Evolutionary conservation across 345 rosid genomes (phyloP).

Genomic region (Bruguiera sexangula): DNA sequence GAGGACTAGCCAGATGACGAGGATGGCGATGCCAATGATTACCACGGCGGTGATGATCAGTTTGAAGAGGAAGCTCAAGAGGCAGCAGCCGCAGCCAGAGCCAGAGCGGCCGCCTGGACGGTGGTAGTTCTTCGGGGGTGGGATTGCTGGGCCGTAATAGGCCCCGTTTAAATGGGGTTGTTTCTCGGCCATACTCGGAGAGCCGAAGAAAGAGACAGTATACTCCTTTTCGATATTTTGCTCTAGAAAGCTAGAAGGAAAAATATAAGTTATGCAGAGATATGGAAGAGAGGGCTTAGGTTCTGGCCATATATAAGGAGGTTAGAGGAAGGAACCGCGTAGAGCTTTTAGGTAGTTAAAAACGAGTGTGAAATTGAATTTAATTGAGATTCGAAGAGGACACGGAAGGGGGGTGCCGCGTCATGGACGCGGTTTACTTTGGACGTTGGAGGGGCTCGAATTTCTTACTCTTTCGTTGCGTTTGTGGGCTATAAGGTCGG

Average conservation of each 20-base stretch:
- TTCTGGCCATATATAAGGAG: slow-evolving; percentile 12
- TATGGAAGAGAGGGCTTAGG: background rate
- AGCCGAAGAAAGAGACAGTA: background rate
- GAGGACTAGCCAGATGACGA: slow-evolving; percentile 44
- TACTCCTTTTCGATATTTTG: background rate
- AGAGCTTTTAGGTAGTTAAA: background rate
- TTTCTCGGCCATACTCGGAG: slow-evolving; percentile 44
- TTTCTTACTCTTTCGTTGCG: background rate
- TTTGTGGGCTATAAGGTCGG: too few relatives aligned
- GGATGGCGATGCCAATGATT: slow-evolving; percentile 26
- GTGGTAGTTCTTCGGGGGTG: slow-evolving; percentile 46
- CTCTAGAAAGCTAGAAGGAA: background rate
- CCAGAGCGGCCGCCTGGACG: slow-evolving; percentile 46
- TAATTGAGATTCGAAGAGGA: background rate
- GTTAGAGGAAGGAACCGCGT: background rate
- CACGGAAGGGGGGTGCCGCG: slow-evolving; percentile 1
- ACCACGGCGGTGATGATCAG: slow-evolving; percentile 37
- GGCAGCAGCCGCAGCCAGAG: slow-evolving; percentile 61
- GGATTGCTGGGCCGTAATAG: slow-evolving; percentile 64
- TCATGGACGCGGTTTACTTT: slow-evolving; percentile 35
- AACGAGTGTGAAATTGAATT: background rate
- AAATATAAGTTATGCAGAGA: background rate
- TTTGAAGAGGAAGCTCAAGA: slow-evolving; percentile 45
- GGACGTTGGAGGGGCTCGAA: background rate
- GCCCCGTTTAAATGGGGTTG: slow-evolving; percentile 57